A percentile compares a stretch with the other conserved stretches of the same genome.
Evolutionary conservation across 208 protist species (phyloP).

Genomic region (Endotrypanum monterogeii): DNA sequence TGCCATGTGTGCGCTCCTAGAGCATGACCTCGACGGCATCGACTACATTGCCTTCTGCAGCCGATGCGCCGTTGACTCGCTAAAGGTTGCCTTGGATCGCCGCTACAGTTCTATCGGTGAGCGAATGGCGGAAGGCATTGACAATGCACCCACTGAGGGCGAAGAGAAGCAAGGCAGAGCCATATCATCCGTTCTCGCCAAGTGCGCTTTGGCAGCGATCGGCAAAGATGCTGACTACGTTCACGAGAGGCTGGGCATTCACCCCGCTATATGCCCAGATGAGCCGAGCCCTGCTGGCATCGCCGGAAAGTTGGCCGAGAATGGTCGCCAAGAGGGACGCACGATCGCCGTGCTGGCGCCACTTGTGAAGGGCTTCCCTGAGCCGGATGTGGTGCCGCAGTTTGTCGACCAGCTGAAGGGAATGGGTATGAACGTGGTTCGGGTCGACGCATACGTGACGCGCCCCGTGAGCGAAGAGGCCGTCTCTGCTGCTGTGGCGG

Average conservation of each 20-base stretch:
- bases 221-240: slow-evolving; percentile 27
- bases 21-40: slow-evolving; percentile 6
- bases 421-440: slow-evolving; percentile 15
- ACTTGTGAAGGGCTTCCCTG: slow-evolving; percentile 14
- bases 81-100: not conserved
- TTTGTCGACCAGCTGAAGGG: slow-evolving; percentile 17
- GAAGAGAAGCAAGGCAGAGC: not conserved
- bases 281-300: slow-evolving; percentile 24
- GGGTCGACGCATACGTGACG: slow-evolving; percentile 22
- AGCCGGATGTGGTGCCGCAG: slow-evolving; percentile 24
- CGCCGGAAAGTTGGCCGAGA: slow-evolving; percentile 12
- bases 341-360: slow-evolving; percentile 27
- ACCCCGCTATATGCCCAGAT: slow-evolving; percentile 10
- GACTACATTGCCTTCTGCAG: slow-evolving; percentile 28
- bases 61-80: slow-evolving; percentile 21
- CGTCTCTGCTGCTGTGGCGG: not conserved
- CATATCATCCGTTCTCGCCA: not conserved
- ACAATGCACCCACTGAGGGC: not conserved
- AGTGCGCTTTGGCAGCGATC: slow-evolving; percentile 15
- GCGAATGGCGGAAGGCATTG: not conserved
- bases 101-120: slow-evolving; percentile 5
- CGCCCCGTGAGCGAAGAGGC: slow-evolving; percentile 18
- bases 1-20: slow-evolving; percentile 11
- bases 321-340: not conserved
- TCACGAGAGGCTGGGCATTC: slow-evolving; percentile 8